Base-by-base conservation (phyloP, 345 rosid genomes). In the Brassica juncea region DNA sequence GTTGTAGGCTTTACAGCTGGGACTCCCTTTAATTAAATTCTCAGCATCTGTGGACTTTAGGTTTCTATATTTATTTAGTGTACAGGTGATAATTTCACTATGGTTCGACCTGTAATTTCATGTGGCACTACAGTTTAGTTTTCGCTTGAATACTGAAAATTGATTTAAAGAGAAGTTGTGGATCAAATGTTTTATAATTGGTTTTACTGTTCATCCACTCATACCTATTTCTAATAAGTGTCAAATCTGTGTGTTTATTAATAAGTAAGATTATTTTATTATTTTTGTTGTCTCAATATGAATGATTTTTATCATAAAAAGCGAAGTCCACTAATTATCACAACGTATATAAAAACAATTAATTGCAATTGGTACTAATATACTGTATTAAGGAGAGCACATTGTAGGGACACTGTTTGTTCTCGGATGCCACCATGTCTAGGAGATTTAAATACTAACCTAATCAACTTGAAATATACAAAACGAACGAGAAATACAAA, bases 1-100 rank as follows among this genome's bases (percentile, higher is more conserved):
- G 76, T 12, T 70, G 80, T 70, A 75, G 77, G 77, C 80, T 81
- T 81, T 81, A 81, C 83, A 81, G 83, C 77, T 81, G 80, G 44
- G 59, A 69, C 72, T 66, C 32, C 69, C 62, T 80, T 80, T 80
- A 65, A 80, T 75, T 75, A 75, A 75, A 70, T 70, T 75, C 67
- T 64, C 72, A 80, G 68, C 72, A 75, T 75, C 76, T 80, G 32
- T 70, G 68, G 76, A 80, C 82, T 80, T 61, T 74, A 68, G 72
- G 71, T 69, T 68, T 73, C 39, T 80, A 49, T 74, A 62, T 61
- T 62, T 69, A 11, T 62, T 23, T 68, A 12, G n/a, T 61, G 61
- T 68, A 52, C 49, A 12, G 14, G 70, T 64, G 35, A 14, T 30
- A 55, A 75, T 25, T 74, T 74, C 21, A 62, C 75, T 63, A 63